Evolutionary conservation across 257 asterid genomes (phyloP).

Genomic region (Penstemon eatonii): DNA sequence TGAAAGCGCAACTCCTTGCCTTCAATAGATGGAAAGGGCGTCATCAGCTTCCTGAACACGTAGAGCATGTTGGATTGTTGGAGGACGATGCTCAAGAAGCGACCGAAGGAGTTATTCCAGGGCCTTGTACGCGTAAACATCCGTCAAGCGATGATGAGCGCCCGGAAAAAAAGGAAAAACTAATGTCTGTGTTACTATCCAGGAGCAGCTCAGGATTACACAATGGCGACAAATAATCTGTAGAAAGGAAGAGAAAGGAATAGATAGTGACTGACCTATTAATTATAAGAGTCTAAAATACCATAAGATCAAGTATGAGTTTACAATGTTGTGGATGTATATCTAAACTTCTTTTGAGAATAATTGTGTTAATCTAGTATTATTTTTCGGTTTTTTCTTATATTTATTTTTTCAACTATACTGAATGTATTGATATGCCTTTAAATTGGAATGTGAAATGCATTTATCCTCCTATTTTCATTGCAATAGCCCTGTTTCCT

Average conservation of each 20-base stretch:
- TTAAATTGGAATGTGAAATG: too few species aligned
- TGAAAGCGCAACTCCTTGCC: conserved; percentile 57
- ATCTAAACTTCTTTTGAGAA: too few species aligned
- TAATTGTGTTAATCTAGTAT: too few species aligned
- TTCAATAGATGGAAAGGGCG: conserved; percentile 67
- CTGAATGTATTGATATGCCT: too few species aligned
- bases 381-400: too few species aligned
- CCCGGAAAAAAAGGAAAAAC: conserved; percentile 37
- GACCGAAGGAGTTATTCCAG: conserved; percentile 27
- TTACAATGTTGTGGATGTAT: too few species aligned
- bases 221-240: conserved; percentile 27
- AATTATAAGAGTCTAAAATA: too few species aligned
- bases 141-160: conserved; percentile 26
- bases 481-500: too few species aligned
- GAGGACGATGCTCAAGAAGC: conserved; percentile 37
- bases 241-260: conserved; percentile 17
- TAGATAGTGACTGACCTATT: too few species aligned
- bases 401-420: too few species aligned
- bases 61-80: conserved; percentile 29
- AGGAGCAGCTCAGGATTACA: conserved; percentile 34
- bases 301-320: too few species aligned
- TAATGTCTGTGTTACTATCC: conserved; percentile 37
- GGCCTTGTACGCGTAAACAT: conserved; percentile 34
- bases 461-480: too few species aligned
- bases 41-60: conserved; percentile 42